These are phyloP conservation scores for Pneumocystis oryctolagi DNA, from an alignment of 1,139 yeast species.

Conservation along the genomic window DNA sequence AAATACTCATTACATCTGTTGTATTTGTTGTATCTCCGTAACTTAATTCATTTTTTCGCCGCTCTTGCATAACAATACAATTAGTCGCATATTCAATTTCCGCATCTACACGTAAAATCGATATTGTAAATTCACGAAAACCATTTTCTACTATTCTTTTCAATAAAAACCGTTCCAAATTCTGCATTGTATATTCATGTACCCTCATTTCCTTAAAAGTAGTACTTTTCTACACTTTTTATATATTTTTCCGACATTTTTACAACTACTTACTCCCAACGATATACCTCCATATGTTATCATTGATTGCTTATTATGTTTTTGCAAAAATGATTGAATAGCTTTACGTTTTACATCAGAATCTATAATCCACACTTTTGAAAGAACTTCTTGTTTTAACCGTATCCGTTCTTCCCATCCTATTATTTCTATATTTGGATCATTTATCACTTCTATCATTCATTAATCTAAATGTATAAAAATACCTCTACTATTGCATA, in stretches of 20 bases:
- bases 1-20: neutral
- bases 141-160: neutral
- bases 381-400: slow-evolving; percentile 3
- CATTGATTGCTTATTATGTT: neutral
- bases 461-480: too few species aligned
- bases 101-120: slow-evolving; percentile 2
- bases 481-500: too few species aligned
- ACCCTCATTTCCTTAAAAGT: neutral
- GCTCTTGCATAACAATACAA: neutral
- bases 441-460: neutral
- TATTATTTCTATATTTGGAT: slow-evolving; percentile 2
- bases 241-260: neutral
- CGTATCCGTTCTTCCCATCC: slow-evolving; percentile 10
- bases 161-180: slow-evolving; percentile 4
- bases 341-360: neutral
- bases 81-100: slow-evolving; percentile 6
- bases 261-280: neutral
- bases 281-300: neutral
- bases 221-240: neutral
- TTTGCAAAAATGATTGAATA: neutral
- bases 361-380: slow-evolving; percentile 5
- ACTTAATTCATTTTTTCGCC: neutral
- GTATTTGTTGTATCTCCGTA: neutral
- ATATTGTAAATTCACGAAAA: slow-evolving; percentile 4
- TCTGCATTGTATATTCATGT: slow-evolving; percentile 2